Evolutionary conservation across 2,329 filamentous ascomycete genomes (phyloP).

Genomic region (Ophiostoma ips): DNA sequence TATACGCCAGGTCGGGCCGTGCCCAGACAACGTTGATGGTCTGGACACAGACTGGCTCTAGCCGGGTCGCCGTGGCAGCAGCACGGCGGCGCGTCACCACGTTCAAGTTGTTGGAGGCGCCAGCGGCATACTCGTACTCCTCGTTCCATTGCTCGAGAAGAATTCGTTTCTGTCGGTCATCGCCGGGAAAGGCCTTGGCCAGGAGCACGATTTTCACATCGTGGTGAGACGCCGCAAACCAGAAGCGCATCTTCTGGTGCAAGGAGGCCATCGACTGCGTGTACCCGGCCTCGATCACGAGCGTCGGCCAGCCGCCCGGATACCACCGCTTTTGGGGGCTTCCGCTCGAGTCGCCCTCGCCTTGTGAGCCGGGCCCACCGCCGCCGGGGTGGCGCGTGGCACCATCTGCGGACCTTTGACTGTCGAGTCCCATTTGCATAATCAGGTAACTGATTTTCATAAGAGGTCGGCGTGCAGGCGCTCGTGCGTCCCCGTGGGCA

Average conservation of each 20-base stretch:
- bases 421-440: too few species aligned
- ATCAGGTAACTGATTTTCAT: not conserved
- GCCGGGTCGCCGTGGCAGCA: too few species aligned
- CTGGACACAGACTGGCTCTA: too few species aligned
- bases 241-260: constrained; percentile 3
- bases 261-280: not conserved
- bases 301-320: not conserved
- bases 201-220: constrained; percentile 2
- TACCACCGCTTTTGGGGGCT: not conserved
- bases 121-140: too few species aligned
- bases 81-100: too few species aligned
- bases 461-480: not conserved
- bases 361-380: not conserved
- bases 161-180: constrained; percentile 2
- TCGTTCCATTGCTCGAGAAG: constrained; percentile 3
- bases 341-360: constrained; percentile 1
- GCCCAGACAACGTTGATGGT: too few species aligned
- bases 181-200: constrained; percentile 2
- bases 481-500: not conserved
- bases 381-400: not conserved
- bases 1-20: too few species aligned
- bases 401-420: too few species aligned
- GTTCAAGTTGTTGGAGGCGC: too few species aligned
- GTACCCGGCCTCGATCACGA: constrained; percentile 1
- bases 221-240: not conserved